Percentiles rank a stretch among this genome's conserved stretches.
These are phyloP conservation scores for Amphibolis antarctica DNA, from an alignment of 106 monocot species.

Conservation along the genomic window DNA sequence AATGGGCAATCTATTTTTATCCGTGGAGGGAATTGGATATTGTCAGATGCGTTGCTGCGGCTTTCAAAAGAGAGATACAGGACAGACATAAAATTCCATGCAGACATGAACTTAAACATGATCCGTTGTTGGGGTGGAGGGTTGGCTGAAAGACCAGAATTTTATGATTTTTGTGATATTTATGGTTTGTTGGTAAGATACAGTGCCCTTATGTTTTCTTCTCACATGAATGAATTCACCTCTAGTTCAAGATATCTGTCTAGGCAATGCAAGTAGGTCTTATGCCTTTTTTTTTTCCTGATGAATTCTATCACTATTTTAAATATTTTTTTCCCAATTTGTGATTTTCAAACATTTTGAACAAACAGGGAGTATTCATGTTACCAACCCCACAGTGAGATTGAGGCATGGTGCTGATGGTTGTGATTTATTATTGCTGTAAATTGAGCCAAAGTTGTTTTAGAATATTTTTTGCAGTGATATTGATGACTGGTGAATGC, in stretches of 20 bases:
- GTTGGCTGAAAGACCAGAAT: conserved; percentile 91
- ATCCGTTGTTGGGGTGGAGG: conserved; percentile 99
- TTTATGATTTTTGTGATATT: conserved; percentile 87
- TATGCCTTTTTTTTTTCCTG: too few relatives aligned
- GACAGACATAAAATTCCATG: conserved; percentile 90
- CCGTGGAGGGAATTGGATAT: conserved; percentile 95
- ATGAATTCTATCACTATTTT: background rate
- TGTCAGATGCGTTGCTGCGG: conserved; percentile 82
- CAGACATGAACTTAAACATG: conserved; percentile 99
- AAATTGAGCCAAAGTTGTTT: too few relatives aligned
- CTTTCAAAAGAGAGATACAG: conserved; percentile 74
- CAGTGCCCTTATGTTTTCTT: background rate
- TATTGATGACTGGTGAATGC: too few relatives aligned
- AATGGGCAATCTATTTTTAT: conserved; percentile 83
- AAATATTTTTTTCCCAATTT: background rate
- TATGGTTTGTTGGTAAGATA: conserved; percentile 86
- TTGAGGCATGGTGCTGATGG: too few relatives aligned
- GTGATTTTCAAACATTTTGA: too few relatives aligned
- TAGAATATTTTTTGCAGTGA: too few relatives aligned
- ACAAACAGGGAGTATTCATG: too few relatives aligned
- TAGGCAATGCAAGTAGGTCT: too few relatives aligned
- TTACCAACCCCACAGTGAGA: too few relatives aligned
- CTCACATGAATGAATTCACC: too few relatives aligned
- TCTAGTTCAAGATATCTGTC: too few relatives aligned
- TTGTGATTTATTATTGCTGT: too few relatives aligned